Evolutionary conservation across 148 eudicot species (phyloP).

Genomic region (Spergularia marina): DNA sequence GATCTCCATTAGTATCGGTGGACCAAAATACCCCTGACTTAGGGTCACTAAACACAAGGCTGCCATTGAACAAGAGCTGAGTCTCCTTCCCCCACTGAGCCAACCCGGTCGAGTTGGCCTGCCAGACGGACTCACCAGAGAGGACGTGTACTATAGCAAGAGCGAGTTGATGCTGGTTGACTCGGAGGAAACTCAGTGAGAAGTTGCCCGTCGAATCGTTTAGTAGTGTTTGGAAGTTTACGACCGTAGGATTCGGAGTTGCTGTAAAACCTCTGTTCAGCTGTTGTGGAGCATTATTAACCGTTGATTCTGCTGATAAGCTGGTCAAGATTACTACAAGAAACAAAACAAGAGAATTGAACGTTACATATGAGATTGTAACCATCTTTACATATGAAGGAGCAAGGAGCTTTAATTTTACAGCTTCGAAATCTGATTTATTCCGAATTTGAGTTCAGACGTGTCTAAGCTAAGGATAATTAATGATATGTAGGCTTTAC

Average conservation of each 20-base stretch:
- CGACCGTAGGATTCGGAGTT: conserved; percentile 47
- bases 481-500: too few species aligned
- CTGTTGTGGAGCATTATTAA: conserved; percentile 23
- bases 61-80: conserved; percentile 64
- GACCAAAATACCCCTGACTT: conserved; percentile 76
- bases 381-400: not conserved
- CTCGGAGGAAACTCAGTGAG: conserved; percentile 78
- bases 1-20: conserved; percentile 56
- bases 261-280: conserved; percentile 55
- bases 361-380: not conserved
- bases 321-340: not conserved
- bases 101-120: conserved; percentile 30
- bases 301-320: conserved; percentile 19
- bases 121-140: conserved; percentile 69
- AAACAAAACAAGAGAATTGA: not conserved
- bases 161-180: conserved; percentile 45
- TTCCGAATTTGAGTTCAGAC: too few species aligned
- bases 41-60: conserved; percentile 58
- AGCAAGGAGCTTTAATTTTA: too few species aligned
- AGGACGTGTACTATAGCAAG: conserved; percentile 69
- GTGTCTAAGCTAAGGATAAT: too few species aligned
- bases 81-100: conserved; percentile 54
- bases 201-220: conserved; percentile 59
- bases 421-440: too few species aligned
- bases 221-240: conserved; percentile 54